Percentiles rank a stretch among this genome's conserved stretches.
Conservation (phyloP, 1,139 yeast species). For the Scheffersomyces titani region DNA sequence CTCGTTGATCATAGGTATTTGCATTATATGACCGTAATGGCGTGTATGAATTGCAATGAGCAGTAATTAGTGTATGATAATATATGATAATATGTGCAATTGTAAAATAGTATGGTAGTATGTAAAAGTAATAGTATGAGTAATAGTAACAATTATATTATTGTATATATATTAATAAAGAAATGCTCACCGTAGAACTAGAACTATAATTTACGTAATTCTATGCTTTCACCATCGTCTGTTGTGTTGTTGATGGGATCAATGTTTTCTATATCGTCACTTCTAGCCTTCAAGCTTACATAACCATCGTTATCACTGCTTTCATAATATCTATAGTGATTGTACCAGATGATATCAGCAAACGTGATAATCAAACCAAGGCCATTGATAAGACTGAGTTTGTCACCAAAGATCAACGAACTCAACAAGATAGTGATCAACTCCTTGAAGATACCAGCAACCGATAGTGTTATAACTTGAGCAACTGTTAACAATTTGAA, state of each 20-base stretch:
- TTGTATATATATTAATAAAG: no score
- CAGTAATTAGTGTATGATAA: not conserved
- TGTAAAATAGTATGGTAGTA: no score
- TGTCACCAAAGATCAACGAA: slow-evolving; percentile 73
- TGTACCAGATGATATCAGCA: slow-evolving; percentile 79
- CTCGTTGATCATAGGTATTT: not conserved
- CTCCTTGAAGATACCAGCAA: slow-evolving; percentile 94
- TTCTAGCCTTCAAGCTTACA: slow-evolving; percentile 3
- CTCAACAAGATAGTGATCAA: slow-evolving; percentile 77
- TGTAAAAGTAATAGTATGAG: not conserved
- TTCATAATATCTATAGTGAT: slow-evolving; percentile 54
- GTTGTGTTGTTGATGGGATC: not conserved
- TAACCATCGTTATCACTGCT: slow-evolving; percentile 13
- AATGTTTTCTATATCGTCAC: not conserved
- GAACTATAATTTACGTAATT: slow-evolving; percentile 1
- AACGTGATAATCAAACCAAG: slow-evolving; percentile 80
- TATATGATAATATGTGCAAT: no score
- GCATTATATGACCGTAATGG: not conserved
- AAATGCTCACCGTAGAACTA: not conserved
- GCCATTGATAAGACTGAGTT: slow-evolving; percentile 62
- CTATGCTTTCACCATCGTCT: not conserved
- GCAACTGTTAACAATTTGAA: slow-evolving; percentile 81
- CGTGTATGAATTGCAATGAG: not conserved
- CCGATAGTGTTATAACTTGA: slow-evolving; percentile 80
- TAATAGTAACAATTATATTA: no score